These are phyloP conservation scores for Physcomitrium patens DNA, from an alignment of 225 moss, liverwort and hornwort genomes.

Conservation along the genomic window DNA sequence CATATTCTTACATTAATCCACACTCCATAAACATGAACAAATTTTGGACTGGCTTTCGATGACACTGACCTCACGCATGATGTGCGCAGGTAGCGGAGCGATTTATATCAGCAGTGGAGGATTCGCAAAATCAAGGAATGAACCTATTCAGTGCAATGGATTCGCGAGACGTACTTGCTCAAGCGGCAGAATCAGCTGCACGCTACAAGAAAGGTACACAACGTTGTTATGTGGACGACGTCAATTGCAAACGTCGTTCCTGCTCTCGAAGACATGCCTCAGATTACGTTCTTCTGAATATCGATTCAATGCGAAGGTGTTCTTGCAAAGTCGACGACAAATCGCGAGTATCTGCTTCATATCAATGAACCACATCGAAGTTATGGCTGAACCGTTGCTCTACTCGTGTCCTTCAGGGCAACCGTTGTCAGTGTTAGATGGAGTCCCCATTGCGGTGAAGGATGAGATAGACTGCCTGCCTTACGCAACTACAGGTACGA, in stretches of 20 bases:
- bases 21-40: neutral
- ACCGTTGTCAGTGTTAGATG: slow-evolving; percentile 80
- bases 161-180: slow-evolving; percentile 65
- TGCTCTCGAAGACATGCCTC: neutral
- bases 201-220: slow-evolving; percentile 68
- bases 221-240: neutral
- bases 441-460: slow-evolving; percentile 90
- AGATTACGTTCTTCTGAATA: neutral
- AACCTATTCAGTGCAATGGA: slow-evolving; percentile 72
- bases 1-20: neutral
- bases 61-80: neutral
- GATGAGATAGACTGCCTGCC: slow-evolving; percentile 98
- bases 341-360: too few relatives aligned
- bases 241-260: neutral
- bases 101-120: slow-evolving; percentile 77
- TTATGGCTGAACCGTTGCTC: neutral
- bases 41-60: neutral
- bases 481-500: slow-evolving; percentile 77
- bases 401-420: slow-evolving; percentile 55
- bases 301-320: neutral
- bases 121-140: slow-evolving; percentile 60
- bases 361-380: neutral
- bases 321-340: neutral
- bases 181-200: slow-evolving; percentile 74
- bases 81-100: slow-evolving; percentile 75